Base-by-base conservation (phyloP, 192 early-diverging fungal genomes). In the Geranomyces variabilis region DNA sequence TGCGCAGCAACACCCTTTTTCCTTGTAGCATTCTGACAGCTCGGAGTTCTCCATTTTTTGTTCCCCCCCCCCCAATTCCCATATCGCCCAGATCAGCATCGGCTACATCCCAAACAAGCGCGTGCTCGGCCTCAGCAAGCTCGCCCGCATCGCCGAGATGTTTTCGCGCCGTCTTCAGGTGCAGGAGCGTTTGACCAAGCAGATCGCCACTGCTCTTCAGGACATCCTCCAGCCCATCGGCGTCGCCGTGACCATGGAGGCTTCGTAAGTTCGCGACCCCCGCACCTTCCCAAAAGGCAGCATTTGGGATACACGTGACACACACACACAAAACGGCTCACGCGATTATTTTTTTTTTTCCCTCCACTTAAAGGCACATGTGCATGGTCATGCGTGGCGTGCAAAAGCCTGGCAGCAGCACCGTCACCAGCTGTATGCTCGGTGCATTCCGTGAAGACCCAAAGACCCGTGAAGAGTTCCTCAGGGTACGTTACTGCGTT, bases 331-430 rank as follows among this genome's bases (percentile, higher is more conserved):
- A 36, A 56, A 31, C 63, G 15, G 19, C 36, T 41, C 45, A 9
- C 34, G 1, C 58, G 30, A 56, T 47, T 71, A 1, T 45, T 51
- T 28, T 15, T 10, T 15, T 28, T 33, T 33, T 45, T 64, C 15
- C 29, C n/a, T 46, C 14, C 14, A 15, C 36, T 31, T 34, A 21
- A 60, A 89, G 91, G 71, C 96, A 97, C 77, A 90, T 94, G 76
- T 97, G 96, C 82, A 97, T 97, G 96, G 91, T 93, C 24, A 96
- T 96, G 96, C 87, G 96, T 19, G 96, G 96, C 19, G 96, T 96
- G 22, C 90, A 98, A 75, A 99, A 99, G 83, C 93, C 96, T 6
- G 93, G 96, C n/a, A 92, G 90, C 73, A 84, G 84, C 64, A 99
- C 97, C 22, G 88, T 97, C 29, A 99, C 97, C 22, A 91, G 89